Conservation (phyloP, 2,329 filamentous ascomycete species). For the Claviceps pazoutovae region DNA sequence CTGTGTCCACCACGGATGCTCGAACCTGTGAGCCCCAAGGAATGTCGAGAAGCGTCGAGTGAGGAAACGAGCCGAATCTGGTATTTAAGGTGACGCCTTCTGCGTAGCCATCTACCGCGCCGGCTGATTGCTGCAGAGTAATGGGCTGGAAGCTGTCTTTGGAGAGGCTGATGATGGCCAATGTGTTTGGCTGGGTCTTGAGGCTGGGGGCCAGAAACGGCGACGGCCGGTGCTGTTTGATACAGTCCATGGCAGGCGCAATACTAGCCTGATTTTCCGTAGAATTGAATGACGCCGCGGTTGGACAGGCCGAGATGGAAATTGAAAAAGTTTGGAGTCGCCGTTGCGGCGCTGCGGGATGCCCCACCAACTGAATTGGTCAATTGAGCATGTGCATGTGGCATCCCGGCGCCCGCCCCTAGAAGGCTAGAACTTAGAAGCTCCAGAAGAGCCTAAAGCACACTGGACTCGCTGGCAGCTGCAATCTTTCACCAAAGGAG, state of each 20-base stretch:
- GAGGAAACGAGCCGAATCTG: slow-evolving; percentile 81
- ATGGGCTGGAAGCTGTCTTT: slow-evolving; percentile 73
- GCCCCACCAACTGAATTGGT: background rate
- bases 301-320: background rate
- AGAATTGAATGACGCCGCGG: background rate
- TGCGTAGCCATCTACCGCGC: slow-evolving; percentile 55
- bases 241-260: background rate
- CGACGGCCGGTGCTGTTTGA: slow-evolving; percentile 29
- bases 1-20: slow-evolving; percentile 81
- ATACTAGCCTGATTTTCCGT: background rate
- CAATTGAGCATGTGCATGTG: too few relatives aligned
- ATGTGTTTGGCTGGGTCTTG: slow-evolving; percentile 45
- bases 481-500: background rate
- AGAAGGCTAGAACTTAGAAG: too few relatives aligned
- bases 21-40: slow-evolving; percentile 88
- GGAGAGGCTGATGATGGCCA: slow-evolving; percentile 79
- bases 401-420: background rate
- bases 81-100: slow-evolving; percentile 79
- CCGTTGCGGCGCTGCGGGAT: background rate
- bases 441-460: too few relatives aligned
- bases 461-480: too few relatives aligned
- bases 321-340: background rate
- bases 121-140: slow-evolving; percentile 48
- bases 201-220: slow-evolving; percentile 65
- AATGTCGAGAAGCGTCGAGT: slow-evolving; percentile 60